Evolutionary conservation across 2,329 filamentous ascomycete species (phyloP).

Genomic region (Blastomyces percursus): DNA sequence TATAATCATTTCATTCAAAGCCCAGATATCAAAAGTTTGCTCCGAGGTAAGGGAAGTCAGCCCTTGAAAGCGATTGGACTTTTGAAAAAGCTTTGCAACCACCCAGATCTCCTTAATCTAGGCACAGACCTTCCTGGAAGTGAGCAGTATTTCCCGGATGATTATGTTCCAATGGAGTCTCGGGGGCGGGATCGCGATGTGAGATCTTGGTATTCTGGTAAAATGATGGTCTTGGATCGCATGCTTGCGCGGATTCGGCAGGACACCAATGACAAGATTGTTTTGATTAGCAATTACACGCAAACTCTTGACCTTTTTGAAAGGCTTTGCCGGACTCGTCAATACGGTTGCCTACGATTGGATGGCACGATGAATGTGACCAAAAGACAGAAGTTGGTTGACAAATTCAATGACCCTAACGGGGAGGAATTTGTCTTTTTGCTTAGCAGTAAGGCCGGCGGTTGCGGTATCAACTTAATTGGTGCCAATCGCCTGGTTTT

Average conservation of each 20-base stretch:
- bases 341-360: conserved; percentile 76
- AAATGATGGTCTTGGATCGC: conserved; percentile 95
- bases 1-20: conserved; percentile 98
- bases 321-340: conserved; percentile 70
- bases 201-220: conserved; percentile 93
- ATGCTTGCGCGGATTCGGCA: conserved; percentile 94
- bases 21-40: conserved; percentile 81
- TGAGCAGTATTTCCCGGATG: conserved; percentile 68
- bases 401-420: conserved; percentile 92
- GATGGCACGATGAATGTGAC: conserved; percentile 97
- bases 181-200: conserved; percentile 84
- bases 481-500: conserved; percentile 89
- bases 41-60: conserved; percentile 89
- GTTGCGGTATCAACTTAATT: conserved; percentile 90
- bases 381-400: conserved; percentile 92
- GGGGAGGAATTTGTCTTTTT: conserved; percentile 88
- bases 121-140: conserved; percentile 76
- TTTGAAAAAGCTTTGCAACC: conserved; percentile 96
- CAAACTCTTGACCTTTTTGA: conserved; percentile 93
- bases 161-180: conserved; percentile 78
- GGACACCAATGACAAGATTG: conserved; percentile 98
- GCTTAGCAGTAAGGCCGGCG: conserved; percentile 92
- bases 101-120: conserved; percentile 82
- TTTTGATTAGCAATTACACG: conserved; percentile 97
- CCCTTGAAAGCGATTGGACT: conserved; percentile 94